Evolutionary conservation across 306 rosid genomes (phyloP).

Genomic region (Lablab purpureus): DNA sequence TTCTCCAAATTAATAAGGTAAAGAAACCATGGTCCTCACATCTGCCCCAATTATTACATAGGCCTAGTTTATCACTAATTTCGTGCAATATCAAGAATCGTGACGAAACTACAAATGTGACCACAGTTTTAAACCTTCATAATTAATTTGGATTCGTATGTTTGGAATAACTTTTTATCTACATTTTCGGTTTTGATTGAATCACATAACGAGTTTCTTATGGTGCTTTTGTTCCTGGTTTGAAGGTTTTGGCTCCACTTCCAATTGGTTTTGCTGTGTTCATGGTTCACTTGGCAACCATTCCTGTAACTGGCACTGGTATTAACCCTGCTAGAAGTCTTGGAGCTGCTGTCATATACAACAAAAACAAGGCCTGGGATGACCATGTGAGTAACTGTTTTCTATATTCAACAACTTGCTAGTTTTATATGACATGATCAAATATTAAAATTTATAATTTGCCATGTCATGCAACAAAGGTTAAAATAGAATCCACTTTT

Average conservation of each 20-base stretch:
- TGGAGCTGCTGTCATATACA: conserved; percentile 69
- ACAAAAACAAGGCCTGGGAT: conserved; percentile 61
- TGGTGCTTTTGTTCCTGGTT: background rate
- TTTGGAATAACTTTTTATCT: background rate
- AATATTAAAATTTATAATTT: background rate
- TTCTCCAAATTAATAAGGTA: conserved; percentile 20
- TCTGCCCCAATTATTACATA: background rate
- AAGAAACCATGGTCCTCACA: conserved; percentile 30
- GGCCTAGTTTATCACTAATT: background rate
- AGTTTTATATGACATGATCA: background rate
- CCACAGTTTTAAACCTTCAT: background rate
- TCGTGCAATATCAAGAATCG: background rate
- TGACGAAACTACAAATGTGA: background rate
- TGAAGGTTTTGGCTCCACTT: conserved; percentile 78
- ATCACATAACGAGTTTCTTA: background rate
- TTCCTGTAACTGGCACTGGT: conserved; percentile 78
- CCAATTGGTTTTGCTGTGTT: conserved; percentile 85
- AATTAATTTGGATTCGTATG: background rate
- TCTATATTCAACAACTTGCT: background rate
- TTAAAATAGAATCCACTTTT: background rate
- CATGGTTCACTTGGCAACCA: conserved; percentile 82
- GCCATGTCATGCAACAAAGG: background rate
- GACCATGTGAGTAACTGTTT: conserved; percentile 57
- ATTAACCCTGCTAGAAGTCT: conserved; percentile 85
- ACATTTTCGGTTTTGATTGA: conserved; percentile 1